Conservation (phyloP, 495 filamentous ascomycete genomes). For the Aspergillus taichungensis region DNA sequence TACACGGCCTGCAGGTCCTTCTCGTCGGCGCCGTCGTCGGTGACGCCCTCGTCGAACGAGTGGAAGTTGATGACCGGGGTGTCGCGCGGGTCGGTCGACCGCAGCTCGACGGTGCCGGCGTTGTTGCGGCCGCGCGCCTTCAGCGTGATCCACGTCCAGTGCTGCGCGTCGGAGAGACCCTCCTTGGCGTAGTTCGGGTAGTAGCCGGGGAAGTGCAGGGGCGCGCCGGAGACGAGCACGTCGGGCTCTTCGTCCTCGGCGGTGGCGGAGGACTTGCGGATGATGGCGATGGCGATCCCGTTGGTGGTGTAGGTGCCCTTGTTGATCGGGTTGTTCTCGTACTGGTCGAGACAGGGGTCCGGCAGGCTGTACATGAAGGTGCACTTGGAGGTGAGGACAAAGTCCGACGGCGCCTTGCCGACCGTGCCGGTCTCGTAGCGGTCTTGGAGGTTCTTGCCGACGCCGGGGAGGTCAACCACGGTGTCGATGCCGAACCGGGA, state of each 20-base stretch:
- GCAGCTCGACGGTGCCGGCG: conserved; percentile 40
- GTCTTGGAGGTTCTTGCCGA: conserved; percentile 60
- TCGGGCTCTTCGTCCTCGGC: conserved; percentile 30
- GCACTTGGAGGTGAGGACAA: conserved; percentile 38
- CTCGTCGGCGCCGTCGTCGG: conserved; percentile 24
- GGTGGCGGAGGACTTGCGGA: conserved; percentile 30
- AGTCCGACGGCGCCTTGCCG: conserved; percentile 37
- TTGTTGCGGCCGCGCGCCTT: conserved; percentile 44
- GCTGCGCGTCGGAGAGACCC: conserved; percentile 15
- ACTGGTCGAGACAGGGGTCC: conserved; percentile 44
- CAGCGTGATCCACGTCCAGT: conserved; percentile 40
- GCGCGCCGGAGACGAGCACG: conserved; percentile 42
- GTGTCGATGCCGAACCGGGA: conserved; percentile 38
- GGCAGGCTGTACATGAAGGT: conserved; percentile 30
- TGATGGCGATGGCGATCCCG: conserved; percentile 38
- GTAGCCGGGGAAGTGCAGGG: conserved; percentile 36
- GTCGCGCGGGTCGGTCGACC: conserved; percentile 41
- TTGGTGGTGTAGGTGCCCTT: conserved; percentile 41
- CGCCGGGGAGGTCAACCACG: conserved; percentile 48
- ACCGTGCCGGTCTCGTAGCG: conserved; percentile 48
- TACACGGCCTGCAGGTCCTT: conserved; percentile 39
- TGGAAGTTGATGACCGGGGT: conserved; percentile 48
- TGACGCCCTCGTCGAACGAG: conserved; percentile 38
- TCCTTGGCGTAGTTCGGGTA: conserved; percentile 28
- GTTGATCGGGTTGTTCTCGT: conserved; percentile 25